Base-by-base conservation (phyloP, 371 early-diverging fungal genomes). In the Actinomucor elegans region DNA sequence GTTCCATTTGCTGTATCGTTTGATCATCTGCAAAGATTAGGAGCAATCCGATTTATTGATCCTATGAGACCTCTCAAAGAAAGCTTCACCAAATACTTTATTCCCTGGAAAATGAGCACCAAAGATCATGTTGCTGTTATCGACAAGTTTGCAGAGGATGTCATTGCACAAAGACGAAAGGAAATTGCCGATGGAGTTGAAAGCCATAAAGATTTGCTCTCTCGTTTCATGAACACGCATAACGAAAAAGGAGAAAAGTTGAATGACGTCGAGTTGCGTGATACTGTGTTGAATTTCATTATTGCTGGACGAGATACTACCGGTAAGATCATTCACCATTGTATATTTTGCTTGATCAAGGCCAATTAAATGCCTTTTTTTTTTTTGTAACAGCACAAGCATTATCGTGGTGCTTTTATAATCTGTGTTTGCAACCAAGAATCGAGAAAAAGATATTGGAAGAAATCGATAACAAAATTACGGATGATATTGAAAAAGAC, bases 351-450 rank as follows among this genome's bases (percentile, higher is more conserved):
- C n/a, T n/a, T n/a, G n/a, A n/a, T n/a, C n/a, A n/a, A n/a, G n/a
- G n/a, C n/a, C n/a, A n/a, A n/a, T n/a, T n/a, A n/a, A n/a, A n/a
- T n/a, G n/a, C n/a, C n/a, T n/a, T n/a, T n/a, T n/a, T n/a, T n/a
- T n/a, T n/a, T n/a, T n/a, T n/a, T n/a, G n/a, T n/a, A n/a, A n/a
- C 90, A 2, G 90, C 90, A 0, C 84, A 86, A 47, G 79, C 89
- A 0, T 55, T 91, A 8, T 70, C 82, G 0, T 91, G 90, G 91
- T 64, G 77, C 11, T 69, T 90, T 41, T 87, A 74, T 29, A 52
- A 66, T 11, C 50, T 90, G 6, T 27, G 48, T 12, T 42, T 66
- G 24, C 56, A 82, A 15, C 85, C 85, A 20, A 57, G 68, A 3
- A 51, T 78, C 7, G 68, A 76, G 26, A 47, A 52, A 14, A 72